Evolutionary conservation across 2,329 filamentous ascomycete species (phyloP), one percentile per base, ranked within the genome.

Genomic region (Sporothrix protearum): DNA sequence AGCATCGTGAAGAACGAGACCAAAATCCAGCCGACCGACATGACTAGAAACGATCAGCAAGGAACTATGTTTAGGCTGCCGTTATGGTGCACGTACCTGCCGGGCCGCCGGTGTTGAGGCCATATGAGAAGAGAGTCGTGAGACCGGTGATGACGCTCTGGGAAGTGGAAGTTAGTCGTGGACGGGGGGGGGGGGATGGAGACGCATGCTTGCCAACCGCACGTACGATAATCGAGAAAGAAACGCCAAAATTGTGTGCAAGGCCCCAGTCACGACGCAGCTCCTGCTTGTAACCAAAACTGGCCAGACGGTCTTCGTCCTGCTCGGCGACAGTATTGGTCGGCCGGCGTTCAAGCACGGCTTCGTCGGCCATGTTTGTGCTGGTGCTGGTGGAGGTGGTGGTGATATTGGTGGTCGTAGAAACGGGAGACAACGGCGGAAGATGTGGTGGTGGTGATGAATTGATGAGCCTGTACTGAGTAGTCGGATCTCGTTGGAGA

Each of bases 171-270:
- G 14, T 30, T 33, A 59, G 55, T 22, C 5, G 1, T n/a, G n/a
- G n/a, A n/a, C n/a, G n/a, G n/a, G n/a, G n/a, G n/a, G n/a, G n/a
- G n/a, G n/a, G n/a, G n/a, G n/a, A n/a, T n/a, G n/a, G n/a, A n/a
- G n/a, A n/a, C n/a, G n/a, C n/a, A n/a, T n/a, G n/a, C n/a, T n/a
- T n/a, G n/a, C n/a, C n/a, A n/a, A n/a, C n/a, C n/a, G n/a, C n/a
- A n/a, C n/a, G n/a, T n/a, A 86, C 85, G 76, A 89, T 88, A 75
- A 89, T 88, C 6, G 85, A 87, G 76, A 88, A 89, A 0, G 86
- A 88, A 7, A 88, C 85, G 36, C 87, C 87, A 79, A 89, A 89
- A 76, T 88, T 89, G 75, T 89, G 87, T 68, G 85, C 79, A 72
- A 88, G 75, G 4, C 85, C 83, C 87, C 87, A 89, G 77, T 88